Evolutionary conservation across 1,139 yeast genomes (phyloP).

Genomic region (Casaregolazyma suthepensis): DNA sequence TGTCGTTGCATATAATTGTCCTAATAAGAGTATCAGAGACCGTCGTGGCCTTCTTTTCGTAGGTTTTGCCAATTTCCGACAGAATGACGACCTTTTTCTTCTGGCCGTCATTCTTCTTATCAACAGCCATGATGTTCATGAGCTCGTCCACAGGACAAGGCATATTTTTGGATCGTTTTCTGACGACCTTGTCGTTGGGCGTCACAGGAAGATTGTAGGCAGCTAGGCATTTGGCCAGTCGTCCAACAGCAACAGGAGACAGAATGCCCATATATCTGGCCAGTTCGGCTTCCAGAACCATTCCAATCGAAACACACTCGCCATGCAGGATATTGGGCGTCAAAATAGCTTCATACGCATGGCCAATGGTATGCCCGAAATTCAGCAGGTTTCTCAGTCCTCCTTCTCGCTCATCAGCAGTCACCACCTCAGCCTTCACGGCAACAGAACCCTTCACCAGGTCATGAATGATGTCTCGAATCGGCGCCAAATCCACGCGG

Average conservation of each 20-base stretch:
- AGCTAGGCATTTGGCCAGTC: conserved; percentile 72
- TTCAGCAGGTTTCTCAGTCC: conserved; percentile 87
- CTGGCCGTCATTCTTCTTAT: conserved; percentile 91
- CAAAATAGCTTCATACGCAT: conserved; percentile 93
- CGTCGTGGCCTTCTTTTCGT: conserved; percentile 80
- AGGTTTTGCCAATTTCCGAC: conserved; percentile 80
- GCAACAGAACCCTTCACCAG: conserved; percentile 80
- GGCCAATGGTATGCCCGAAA: conserved; percentile 97
- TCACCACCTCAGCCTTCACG: conserved; percentile 92
- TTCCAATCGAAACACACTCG: conserved; percentile 94
- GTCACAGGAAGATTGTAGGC: conserved; percentile 85
- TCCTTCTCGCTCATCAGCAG: conserved; percentile 92
- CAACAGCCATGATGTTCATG: conserved; percentile 84
- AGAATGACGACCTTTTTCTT: conserved; percentile 82
- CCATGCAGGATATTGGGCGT: conserved; percentile 97
- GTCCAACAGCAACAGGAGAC: conserved; percentile 90
- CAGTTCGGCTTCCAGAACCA: conserved; percentile 90
- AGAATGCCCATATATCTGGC: conserved; percentile 84
- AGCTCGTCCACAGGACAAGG: conserved; percentile 67
- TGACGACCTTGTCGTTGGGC: conserved; percentile 65
- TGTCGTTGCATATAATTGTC: conserved; percentile 79
- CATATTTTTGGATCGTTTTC: conserved; percentile 61
- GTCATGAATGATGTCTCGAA: conserved; percentile 66
- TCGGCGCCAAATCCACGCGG: conserved; percentile 53
- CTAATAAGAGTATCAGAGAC: conserved; percentile 76